phyloP scores from a whole-genome alignment of 2,329 filamentous ascomycete species.

The Salinomyces thailandicus region DNA sequence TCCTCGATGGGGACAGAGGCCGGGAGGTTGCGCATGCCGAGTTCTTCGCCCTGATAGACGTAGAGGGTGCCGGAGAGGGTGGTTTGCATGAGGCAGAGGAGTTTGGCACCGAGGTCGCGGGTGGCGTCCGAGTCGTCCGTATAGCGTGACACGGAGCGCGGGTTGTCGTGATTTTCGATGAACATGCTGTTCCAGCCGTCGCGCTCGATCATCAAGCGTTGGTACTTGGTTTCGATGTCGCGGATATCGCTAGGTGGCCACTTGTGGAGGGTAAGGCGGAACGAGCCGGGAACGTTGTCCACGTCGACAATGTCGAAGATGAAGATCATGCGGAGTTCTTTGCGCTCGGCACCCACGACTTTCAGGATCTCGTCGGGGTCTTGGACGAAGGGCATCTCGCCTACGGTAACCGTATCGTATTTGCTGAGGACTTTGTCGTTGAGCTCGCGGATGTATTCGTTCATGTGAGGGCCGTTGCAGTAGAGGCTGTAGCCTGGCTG shows the following conservation, averaged over 20 bases:
- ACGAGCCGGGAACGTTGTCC: constrained; percentile 24
- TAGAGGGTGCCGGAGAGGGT: constrained; percentile 41
- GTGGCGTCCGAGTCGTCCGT: constrained; percentile 37
- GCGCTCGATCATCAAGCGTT: constrained; percentile 38
- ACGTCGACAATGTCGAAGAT: constrained; percentile 37
- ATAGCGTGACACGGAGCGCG: constrained; percentile 40
- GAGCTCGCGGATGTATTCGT: constrained; percentile 47
- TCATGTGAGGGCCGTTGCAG: constrained; percentile 48
- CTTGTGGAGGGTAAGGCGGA: constrained; percentile 27
- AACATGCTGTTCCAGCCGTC: constrained; percentile 44
- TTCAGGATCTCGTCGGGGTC: constrained; percentile 35
- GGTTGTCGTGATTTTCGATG: constrained; percentile 44
- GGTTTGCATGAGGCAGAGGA: constrained; percentile 38
- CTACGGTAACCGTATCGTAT: constrained; percentile 50
- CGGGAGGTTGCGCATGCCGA: constrained; percentile 42
- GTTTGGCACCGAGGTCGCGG: constrained; percentile 37
- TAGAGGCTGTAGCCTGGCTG: constrained; percentile 42
- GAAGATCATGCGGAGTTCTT: constrained; percentile 41
- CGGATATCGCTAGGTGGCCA: constrained; percentile 29
- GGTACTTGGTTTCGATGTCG: constrained; percentile 30
- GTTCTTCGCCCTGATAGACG: constrained; percentile 43
- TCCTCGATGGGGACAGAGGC: constrained; percentile 22
- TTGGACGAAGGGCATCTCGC: constrained; percentile 48
- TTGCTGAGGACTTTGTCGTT: constrained; percentile 43
- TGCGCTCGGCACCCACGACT: constrained; percentile 30